phyloP scores from a whole-genome alignment of 306 rosid genomes.

The Luffa aegyptiaca region DNA sequence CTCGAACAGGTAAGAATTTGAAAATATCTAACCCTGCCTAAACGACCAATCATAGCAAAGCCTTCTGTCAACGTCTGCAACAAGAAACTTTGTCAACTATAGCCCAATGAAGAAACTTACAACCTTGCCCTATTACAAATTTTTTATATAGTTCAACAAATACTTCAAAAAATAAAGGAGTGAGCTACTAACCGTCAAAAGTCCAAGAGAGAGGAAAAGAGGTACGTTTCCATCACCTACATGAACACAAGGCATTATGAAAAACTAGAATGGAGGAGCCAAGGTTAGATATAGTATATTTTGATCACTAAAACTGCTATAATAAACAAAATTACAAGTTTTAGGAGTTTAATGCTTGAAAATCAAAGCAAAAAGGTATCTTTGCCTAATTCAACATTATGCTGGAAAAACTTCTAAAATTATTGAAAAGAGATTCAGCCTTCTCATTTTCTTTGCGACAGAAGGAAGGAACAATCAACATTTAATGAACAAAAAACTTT shows the following conservation, averaged over 20 bases:
- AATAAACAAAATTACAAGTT: not conserved
- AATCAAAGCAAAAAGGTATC: not conserved
- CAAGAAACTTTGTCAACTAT: slow-evolving; percentile 11
- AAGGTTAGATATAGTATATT: not conserved
- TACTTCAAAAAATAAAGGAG: not conserved
- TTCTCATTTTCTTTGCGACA: not conserved
- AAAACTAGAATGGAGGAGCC: not conserved
- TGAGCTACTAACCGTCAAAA: slow-evolving; percentile 63
- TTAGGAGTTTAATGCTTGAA: not conserved
- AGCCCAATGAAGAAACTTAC: not conserved
- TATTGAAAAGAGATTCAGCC: not conserved
- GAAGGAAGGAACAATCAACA: not conserved
- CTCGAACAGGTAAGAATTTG: not conserved
- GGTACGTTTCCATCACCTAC: slow-evolving; percentile 88
- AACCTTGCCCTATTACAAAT: not conserved
- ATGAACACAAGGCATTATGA: slow-evolving; percentile 2
- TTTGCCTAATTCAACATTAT: not conserved
- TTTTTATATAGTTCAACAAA: slow-evolving; percentile 4
- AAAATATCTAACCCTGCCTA: slow-evolving; percentile 43
- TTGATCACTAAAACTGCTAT: not conserved
- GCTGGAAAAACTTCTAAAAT: not conserved
- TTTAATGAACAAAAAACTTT: not conserved
- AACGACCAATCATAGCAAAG: slow-evolving; percentile 61
- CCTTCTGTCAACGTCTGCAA: slow-evolving; percentile 86
- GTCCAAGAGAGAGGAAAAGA: slow-evolving; percentile 65